Percentiles rank a stretch among this genome's conserved stretches.
These are phyloP conservation scores for Podosphaera fusca DNA, from an alignment of 2,329 filamentous ascomycete species.

Conservation along the genomic window DNA sequence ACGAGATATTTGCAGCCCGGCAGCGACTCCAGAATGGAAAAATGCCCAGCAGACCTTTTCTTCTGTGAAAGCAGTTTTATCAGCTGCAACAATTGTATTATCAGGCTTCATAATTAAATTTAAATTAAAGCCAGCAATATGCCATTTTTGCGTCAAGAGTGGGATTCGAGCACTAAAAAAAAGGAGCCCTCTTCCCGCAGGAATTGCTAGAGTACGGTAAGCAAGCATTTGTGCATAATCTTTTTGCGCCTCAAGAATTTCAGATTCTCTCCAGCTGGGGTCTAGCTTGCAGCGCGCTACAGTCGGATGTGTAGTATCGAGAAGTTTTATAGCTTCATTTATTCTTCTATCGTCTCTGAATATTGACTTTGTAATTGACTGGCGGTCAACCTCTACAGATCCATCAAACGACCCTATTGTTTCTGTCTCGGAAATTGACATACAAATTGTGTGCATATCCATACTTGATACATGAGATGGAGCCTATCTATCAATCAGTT, in stretches of 20 bases:
- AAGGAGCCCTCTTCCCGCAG: constrained; percentile 65
- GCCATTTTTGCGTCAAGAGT: constrained; percentile 76
- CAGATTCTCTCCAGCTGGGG: constrained; percentile 60
- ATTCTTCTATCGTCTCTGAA: constrained; percentile 83
- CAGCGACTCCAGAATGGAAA: constrained; percentile 90
- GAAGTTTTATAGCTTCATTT: constrained; percentile 58
- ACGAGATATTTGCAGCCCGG: constrained; percentile 72
- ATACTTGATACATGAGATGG: constrained; percentile 43
- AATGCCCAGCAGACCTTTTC: constrained; percentile 98
- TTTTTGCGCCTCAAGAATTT: constrained; percentile 81
- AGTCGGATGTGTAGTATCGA: constrained; percentile 68
- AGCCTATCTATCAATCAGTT: constrained; percentile 18
- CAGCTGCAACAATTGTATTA: constrained; percentile 81
- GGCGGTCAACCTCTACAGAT: constrained; percentile 61
- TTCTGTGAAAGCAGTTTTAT: constrained; percentile 69
- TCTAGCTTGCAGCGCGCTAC: constrained; percentile 55
- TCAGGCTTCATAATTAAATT: constrained; percentile 80
- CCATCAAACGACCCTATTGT: constrained; percentile 44
- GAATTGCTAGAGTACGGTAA: constrained; percentile 67
- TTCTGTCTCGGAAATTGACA: constrained; percentile 32
- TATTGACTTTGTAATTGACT: constrained; percentile 61
- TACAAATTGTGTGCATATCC: constrained; percentile 61
- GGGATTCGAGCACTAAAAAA: constrained; percentile 75
- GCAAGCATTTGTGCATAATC: constrained; percentile 71
- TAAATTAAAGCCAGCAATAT: constrained; percentile 73